Evolutionary conservation across 345 rosid species (phyloP).

Genomic region (Citrus medica): DNA sequence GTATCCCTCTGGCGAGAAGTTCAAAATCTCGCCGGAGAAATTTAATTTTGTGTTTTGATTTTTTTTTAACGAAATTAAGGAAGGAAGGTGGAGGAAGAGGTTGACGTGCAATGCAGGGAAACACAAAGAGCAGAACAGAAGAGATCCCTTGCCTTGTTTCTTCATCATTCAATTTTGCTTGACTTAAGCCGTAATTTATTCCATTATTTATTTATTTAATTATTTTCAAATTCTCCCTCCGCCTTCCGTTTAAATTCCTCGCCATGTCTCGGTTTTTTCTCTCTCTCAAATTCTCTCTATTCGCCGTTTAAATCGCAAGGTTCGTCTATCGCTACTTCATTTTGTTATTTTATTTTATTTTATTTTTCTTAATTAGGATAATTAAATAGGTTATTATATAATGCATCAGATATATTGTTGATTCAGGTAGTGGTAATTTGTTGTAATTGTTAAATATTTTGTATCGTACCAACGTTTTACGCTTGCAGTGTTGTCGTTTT

Average conservation of each 20-base stretch:
- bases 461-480: background rate
- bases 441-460: background rate
- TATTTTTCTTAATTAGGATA: background rate
- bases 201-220: slow-evolving; percentile 15
- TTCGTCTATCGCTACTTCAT: background rate
- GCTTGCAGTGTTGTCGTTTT: background rate
- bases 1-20: slow-evolving; percentile 31
- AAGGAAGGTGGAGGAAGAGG: slow-evolving; percentile 14
- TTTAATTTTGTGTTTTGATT: background rate
- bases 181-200: slow-evolving; percentile 55
- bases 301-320: slow-evolving; percentile 3
- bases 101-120: slow-evolving; percentile 65
- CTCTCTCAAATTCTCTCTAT: background rate
- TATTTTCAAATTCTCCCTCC: slow-evolving; percentile 18
- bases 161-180: slow-evolving; percentile 34
- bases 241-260: slow-evolving; percentile 9
- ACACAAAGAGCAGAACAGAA: background rate
- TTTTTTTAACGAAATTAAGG: background rate
- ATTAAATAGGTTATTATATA: no score
- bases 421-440: background rate
- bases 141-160: slow-evolving; percentile 39
- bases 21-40: slow-evolving; percentile 41
- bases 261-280: background rate
- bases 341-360: background rate
- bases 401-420: slow-evolving; percentile 10